These are phyloP conservation scores for Clonostachys rhizophaga DNA, from an alignment of 2,329 filamentous ascomycete species.

Conservation along the genomic window DNA sequence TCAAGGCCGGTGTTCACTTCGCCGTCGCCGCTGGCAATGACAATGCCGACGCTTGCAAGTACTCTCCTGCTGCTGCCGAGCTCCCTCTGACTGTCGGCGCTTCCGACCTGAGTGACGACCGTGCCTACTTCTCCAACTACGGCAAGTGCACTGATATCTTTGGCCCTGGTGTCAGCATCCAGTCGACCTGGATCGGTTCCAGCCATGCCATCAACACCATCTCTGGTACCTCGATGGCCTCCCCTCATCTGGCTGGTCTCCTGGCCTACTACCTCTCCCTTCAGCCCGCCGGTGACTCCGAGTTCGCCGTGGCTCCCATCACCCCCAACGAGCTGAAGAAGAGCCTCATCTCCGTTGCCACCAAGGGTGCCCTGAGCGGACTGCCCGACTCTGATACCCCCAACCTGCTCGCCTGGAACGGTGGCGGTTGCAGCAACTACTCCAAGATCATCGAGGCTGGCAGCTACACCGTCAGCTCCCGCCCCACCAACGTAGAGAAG, in stretches of 20 bases:
- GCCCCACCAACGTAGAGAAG: slow-evolving; percentile 47
- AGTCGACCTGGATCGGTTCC: slow-evolving; percentile 97
- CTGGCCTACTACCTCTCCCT: slow-evolving; percentile 97
- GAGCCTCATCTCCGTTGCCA: slow-evolving; percentile 79
- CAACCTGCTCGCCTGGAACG: slow-evolving; percentile 99
- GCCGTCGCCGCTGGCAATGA: slow-evolving; percentile 98
- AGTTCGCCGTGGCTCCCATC: slow-evolving; percentile 83
- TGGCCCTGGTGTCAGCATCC: slow-evolving; percentile 92
- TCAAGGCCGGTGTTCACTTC: slow-evolving; percentile 90
- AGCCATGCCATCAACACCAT: slow-evolving; percentile 97
- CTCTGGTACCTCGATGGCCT: slow-evolving; percentile 98
- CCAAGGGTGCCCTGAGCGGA: slow-evolving; percentile 70
- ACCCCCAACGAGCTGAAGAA: slow-evolving; percentile 93
- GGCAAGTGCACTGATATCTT: slow-evolving; percentile 99
- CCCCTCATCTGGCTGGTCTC: slow-evolving; percentile 93
- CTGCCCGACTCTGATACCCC: slow-evolving; percentile 74
- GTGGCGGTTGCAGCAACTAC: slow-evolving; percentile 92
- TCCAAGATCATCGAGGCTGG: slow-evolving; percentile 72
- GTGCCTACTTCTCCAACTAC: slow-evolving; percentile 99
- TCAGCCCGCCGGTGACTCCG: slow-evolving; percentile 84
- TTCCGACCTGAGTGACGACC: slow-evolving; percentile 87
- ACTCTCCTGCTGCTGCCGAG: slow-evolving; percentile 89
- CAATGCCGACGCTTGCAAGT: slow-evolving; percentile 98
- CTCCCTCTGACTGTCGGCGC: slow-evolving; percentile 96
- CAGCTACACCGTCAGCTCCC: slow-evolving; percentile 57